These are phyloP conservation scores for Globisporangium solare DNA, from an alignment of 352 stramenopile genomes.

Conservation along the genomic window DNA sequence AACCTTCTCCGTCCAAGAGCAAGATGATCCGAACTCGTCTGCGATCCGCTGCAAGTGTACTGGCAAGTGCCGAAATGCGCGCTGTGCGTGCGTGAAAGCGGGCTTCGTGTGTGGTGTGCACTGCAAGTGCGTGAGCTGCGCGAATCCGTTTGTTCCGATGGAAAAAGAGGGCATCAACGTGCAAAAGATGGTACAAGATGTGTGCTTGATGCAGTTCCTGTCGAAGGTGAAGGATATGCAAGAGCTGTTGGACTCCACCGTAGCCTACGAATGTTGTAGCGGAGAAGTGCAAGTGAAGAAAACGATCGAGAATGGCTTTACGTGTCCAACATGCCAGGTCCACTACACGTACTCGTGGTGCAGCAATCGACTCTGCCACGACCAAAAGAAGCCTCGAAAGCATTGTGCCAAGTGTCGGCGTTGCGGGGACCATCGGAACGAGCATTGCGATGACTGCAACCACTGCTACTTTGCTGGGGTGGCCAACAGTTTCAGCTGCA, in stretches of 20 bases:
- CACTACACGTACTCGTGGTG: slow-evolving; percentile 83
- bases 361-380: slow-evolving; percentile 66
- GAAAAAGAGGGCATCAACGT: slow-evolving; percentile 60
- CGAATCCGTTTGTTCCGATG: slow-evolving; percentile 81
- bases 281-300: slow-evolving; percentile 62
- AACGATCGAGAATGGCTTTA: slow-evolving; percentile 54
- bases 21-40: slow-evolving; percentile 21
- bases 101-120: slow-evolving; percentile 71
- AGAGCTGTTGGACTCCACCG: slow-evolving; percentile 66
- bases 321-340: slow-evolving; percentile 47
- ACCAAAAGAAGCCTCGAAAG: slow-evolving; percentile 74
- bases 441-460: slow-evolving; percentile 79
- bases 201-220: slow-evolving; percentile 80
- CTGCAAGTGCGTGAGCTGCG: slow-evolving; percentile 76
- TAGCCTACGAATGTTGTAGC: slow-evolving; percentile 57
- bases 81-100: slow-evolving; percentile 76
- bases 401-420: slow-evolving; percentile 77
- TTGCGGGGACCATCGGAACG: slow-evolving; percentile 74
- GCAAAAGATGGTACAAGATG: slow-evolving; percentile 56
- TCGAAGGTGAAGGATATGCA: slow-evolving; percentile 85
- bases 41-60: slow-evolving; percentile 72
- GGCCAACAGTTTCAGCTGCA: slow-evolving; percentile 80
- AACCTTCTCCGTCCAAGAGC: slow-evolving; percentile 17
- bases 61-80: slow-evolving; percentile 78
- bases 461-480: slow-evolving; percentile 85